These are phyloP conservation scores for Exserohilum turcica DNA, from an alignment of 2,329 filamentous ascomycete species.

Conservation along the genomic window DNA sequence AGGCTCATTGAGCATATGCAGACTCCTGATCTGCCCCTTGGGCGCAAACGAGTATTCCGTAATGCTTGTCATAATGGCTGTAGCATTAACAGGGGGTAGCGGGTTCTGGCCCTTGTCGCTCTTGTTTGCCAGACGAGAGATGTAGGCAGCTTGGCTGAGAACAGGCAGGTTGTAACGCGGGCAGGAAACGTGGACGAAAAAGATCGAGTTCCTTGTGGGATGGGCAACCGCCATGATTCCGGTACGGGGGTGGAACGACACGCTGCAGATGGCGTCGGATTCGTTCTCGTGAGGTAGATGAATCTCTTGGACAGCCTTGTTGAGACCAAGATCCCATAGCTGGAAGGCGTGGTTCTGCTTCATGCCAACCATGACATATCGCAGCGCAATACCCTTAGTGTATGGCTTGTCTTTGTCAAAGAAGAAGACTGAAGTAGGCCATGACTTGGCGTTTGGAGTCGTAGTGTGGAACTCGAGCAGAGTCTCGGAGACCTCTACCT, in stretches of 20 bases:
- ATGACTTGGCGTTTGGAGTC: constrained; percentile 87
- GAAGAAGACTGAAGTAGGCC: constrained; percentile 94
- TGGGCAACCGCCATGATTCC: constrained; percentile 95
- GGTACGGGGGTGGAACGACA: constrained; percentile 88
- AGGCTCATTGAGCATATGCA: constrained; percentile 81
- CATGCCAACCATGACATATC: constrained; percentile 96
- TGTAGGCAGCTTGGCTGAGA: constrained; percentile 86
- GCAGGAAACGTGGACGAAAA: constrained; percentile 93
- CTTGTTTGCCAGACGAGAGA: constrained; percentile 71
- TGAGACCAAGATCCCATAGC: constrained; percentile 94
- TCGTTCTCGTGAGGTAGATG: constrained; percentile 96
- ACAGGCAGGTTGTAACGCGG: constrained; percentile 83
- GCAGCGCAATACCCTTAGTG: constrained; percentile 83
- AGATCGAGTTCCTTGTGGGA: constrained; percentile 95
- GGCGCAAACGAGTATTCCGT: constrained; percentile 91
- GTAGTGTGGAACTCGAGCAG: constrained; percentile 86
- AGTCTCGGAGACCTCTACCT: constrained; percentile 81
- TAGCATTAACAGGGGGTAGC: constrained; percentile 83
- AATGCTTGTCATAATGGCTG: constrained; percentile 95
- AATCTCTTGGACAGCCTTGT: constrained; percentile 95
- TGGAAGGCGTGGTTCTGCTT: constrained; percentile 99
- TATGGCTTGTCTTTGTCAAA: constrained; percentile 96
- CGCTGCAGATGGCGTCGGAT: constrained; percentile 96
- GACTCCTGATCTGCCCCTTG: constrained; percentile 83
- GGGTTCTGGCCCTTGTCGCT: constrained; percentile 58